phyloP scores from a whole-genome alignment of 2,329 filamentous ascomycete genomes.

The Alternaria burnsii region DNA sequence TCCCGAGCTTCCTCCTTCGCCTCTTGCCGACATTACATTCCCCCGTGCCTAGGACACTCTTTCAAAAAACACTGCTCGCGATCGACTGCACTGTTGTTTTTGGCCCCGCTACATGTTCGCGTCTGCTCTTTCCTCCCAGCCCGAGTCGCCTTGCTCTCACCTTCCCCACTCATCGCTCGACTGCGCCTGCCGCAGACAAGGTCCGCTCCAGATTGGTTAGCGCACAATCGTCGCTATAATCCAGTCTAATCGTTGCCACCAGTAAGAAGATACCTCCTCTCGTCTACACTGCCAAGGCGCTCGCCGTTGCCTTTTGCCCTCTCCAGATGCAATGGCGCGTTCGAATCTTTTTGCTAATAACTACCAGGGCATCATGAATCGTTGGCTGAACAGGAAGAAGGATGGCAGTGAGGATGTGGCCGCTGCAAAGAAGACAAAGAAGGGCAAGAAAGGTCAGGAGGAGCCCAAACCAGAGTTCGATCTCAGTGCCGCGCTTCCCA shows the following conservation, averaged over 20 bases:
- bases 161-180: constrained; percentile 8
- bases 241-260: constrained; percentile 2
- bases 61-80: neutral
- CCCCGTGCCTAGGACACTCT: constrained; percentile 3
- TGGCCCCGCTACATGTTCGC: constrained; percentile 39
- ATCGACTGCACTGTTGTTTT: constrained; percentile 8
- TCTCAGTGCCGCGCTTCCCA: constrained; percentile 75
- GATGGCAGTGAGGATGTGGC: constrained; percentile 45
- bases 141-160: constrained; percentile 13
- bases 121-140: constrained; percentile 25
- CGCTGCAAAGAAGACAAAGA: constrained; percentile 51
- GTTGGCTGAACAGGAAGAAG: constrained; percentile 78
- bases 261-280: constrained; percentile 25
- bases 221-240: constrained; percentile 6
- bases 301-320: constrained; percentile 7
- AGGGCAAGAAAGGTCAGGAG: constrained; percentile 61
- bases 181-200: constrained; percentile 15
- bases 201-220: constrained; percentile 2
- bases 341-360: constrained; percentile 24
- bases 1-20: neutral
- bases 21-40: constrained; percentile 6
- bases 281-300: neutral
- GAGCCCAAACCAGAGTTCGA: constrained; percentile 74
- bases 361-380: constrained; percentile 69
- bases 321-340: constrained; percentile 9